Conservation (phyloP, 2,329 filamentous ascomycete genomes). For the Lomentospora prolificans region DNA sequence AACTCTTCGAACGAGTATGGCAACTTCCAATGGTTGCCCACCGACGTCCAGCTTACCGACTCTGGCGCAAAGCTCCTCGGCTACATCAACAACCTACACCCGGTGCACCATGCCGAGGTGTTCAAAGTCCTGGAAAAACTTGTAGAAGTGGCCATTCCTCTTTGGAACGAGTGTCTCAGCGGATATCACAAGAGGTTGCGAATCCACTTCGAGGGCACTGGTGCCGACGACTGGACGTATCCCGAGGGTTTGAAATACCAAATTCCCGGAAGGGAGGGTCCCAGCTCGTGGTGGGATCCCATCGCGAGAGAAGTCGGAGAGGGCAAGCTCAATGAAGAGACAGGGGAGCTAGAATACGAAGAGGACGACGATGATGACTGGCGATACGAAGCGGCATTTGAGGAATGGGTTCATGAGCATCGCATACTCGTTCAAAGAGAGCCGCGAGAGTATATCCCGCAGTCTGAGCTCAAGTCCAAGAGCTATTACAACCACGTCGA, state of each 20-base stretch:
- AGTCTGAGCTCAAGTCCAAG: neutral
- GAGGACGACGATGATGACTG: constrained; percentile 10
- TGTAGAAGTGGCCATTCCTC: neutral
- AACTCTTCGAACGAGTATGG: no score
- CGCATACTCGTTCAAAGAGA: constrained; percentile 14
- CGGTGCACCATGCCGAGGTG: constrained; percentile 24
- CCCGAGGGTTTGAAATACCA: constrained; percentile 5
- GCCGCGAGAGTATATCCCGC: constrained; percentile 13
- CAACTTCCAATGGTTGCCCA: constrained; percentile 38
- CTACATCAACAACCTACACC: constrained; percentile 46
- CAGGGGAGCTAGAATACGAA: constrained; percentile 3
- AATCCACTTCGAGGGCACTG: neutral
- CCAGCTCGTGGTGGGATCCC: neutral
- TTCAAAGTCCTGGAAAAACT: constrained; percentile 32
- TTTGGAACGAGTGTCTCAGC: constrained; percentile 4
- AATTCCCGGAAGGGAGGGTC: neutral
- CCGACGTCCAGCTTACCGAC: constrained; percentile 31
- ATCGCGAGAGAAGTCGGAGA: constrained; percentile 10
- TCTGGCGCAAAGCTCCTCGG: constrained; percentile 31
- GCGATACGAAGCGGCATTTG: constrained; percentile 12
- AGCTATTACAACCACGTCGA: constrained; percentile 16
- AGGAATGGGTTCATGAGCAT: constrained; percentile 7
- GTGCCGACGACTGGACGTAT: neutral
- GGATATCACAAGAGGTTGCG: neutral
- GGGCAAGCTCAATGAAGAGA: constrained; percentile 11